Evolutionary conservation across 805 yeast species (phyloP), one percentile per base, ranked within the genome.

Genomic region (Saturnispora zaruensis): DNA sequence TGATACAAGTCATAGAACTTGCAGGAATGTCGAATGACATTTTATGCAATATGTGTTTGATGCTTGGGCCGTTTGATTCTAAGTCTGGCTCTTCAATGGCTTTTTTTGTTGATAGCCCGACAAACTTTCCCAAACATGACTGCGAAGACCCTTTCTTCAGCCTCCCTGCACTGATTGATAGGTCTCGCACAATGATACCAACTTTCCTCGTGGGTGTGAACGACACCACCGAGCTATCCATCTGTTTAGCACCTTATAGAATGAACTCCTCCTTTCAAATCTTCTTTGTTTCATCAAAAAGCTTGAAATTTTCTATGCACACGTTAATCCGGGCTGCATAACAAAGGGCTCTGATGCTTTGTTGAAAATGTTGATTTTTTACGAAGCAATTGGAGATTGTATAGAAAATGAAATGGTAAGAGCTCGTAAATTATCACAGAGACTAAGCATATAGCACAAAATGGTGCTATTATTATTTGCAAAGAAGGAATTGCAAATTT

Each of bases 1-100:
- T 75, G 8, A 87, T 84, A 5, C 95, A 95, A 65, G 87, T 73
- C 36, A 88, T 65, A 8, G 82, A 70, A 16, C 87, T 85, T 13
- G 76, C 63, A 0, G 78, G 75, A 9, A 85, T 69, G 46, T 78
- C 79, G 52, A 85, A 73, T 2, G 85, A 77, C 44, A 86, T 69
- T 25, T 78, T 64, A 33, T 73, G 61, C 3, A 80, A 66, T 25
- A 80, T 68, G 4, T 66, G 60, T 48, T 71, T 70, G 57, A 69
- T 3, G 28, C 9, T 34, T 3, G 47, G 16, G 7, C 46, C 51
- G 24, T 51, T 53, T 14, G 57, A 52, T 32, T 57, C 66, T 7
- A 64, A 51, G 47, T 60, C 63, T 6, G 16, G 9, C n/a, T 37
- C 46, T 20, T 45, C 6, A 13, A 21, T 32, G 13, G 28, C 5